phyloP scores from a whole-genome alignment of 495 filamentous ascomycete species.

The Hyaloscypha variabilis region DNA sequence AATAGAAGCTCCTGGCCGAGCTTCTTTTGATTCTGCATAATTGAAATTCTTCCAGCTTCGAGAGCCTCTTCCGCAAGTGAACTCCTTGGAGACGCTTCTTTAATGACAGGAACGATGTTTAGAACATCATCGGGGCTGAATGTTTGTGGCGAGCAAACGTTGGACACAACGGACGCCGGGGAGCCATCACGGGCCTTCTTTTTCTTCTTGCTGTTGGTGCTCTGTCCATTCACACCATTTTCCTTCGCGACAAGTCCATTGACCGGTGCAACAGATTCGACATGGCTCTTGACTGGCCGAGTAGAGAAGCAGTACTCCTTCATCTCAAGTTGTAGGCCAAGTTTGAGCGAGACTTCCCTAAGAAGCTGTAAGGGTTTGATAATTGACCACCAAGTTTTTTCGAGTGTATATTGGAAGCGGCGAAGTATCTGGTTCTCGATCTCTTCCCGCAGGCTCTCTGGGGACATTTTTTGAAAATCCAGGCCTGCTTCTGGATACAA shows the following conservation, averaged over 20 bases:
- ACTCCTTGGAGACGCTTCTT: conserved; percentile 88
- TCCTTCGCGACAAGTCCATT: conserved; percentile 32
- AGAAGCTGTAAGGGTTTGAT: conserved; percentile 81
- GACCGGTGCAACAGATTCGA: conserved; percentile 36
- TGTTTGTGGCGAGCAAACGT: conserved; percentile 52
- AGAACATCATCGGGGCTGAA: conserved; percentile 85
- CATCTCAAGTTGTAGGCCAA: conserved; percentile 85
- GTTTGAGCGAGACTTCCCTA: conserved; percentile 85
- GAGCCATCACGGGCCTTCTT: conserved; percentile 57
- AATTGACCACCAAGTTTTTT: conserved; percentile 62
- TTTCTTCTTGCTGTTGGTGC: conserved; percentile 70
- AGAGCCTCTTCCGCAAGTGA: conserved; percentile 92
- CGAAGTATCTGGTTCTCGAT: conserved; percentile 71
- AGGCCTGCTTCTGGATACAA: conserved; percentile 86
- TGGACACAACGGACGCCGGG: conserved; percentile 42
- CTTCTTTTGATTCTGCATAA: conserved; percentile 93
- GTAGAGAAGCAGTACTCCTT: conserved; percentile 77
- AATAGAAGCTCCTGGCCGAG: conserved; percentile 94
- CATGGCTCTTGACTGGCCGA: conserved; percentile 36
- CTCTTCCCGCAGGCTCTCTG: conserved; percentile 67
- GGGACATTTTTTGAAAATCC: conserved; percentile 74
- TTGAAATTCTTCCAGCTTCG: conserved; percentile 91
- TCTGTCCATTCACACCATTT: conserved; percentile 39
- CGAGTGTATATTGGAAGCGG: conserved; percentile 77
- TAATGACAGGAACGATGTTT: conserved; percentile 90